Base-by-base conservation (phyloP, 331 rosid genomes). In the Spiraea crenata region DNA sequence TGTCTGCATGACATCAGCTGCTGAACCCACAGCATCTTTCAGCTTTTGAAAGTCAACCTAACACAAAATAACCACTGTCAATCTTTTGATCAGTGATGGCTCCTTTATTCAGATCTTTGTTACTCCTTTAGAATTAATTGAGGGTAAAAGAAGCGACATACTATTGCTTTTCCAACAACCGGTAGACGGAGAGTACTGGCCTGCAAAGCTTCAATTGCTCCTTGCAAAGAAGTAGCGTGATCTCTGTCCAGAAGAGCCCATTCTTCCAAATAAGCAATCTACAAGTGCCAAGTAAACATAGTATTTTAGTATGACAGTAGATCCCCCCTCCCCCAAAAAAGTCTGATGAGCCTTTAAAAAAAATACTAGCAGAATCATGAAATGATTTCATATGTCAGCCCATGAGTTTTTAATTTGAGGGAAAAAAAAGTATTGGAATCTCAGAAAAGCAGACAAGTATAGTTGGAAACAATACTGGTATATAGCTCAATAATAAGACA, bases 161-260 rank as follows among this genome's bases (percentile, higher is more conserved):
- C 98, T 2, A 72, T 66, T 77, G 98, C 88, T 82, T 93, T 93
- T 76, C 96, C 98, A 82, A 77, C 89, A 74, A 95, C 88, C 0
- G 99, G 99, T 80, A 95, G 96, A 63, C 99, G 98, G 70, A 95
- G 96, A 25, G 92, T 95, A 82, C 98, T 95, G 86, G 99, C 99
- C 76, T 82, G 89, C 89, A 95, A 89, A 71, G 99, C 98, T 82
- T 91, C 96, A 66, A 90, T 95, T 74, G 99, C 99, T 82, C 98
- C 99, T 69, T 85, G 92, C 91, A 95, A 82, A 76, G 99, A 89
- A 76, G 76, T 81, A 60, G 87, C 83, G 85, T 95, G 99, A 77
- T 95, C 96, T 82, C 84, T 76, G 67, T 95, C 99, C 70, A 95
- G 76, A 84, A 88, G 88, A 42, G 92, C 90, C 99, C 98, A 95